Base-by-base conservation (phyloP, 345 rosid genomes). In the Linum usitatissimum region DNA sequence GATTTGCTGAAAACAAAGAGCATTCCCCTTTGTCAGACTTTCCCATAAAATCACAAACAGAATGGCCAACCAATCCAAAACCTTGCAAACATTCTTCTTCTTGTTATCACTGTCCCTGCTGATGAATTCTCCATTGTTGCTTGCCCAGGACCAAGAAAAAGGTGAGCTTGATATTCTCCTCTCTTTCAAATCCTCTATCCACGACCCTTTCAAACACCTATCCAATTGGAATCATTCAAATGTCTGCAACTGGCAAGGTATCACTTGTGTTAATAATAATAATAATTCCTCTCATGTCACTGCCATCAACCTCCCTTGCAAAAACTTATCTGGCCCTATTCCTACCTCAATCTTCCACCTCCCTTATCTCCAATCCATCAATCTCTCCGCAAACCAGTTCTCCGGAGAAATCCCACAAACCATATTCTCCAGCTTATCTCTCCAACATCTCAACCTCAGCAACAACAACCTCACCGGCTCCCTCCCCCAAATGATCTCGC, bases 401-500 rank as follows among this genome's bases (percentile, higher is more conserved):
- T 72, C 77, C 1, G 87, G 90, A 55, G 72, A 75, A 64, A 54
- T 91, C 58, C 91, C 94, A 65, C 34, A 3, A 0, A 74, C 77
- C 18, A 48, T 82, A 9, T 88, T 83, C 30, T 73, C 82, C 58
- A 65, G 31, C 34, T 68, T 59, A 7, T 78, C 88, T 9, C 87
- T 91, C 62, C 78, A 72, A 18, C 69, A 70, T 68, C 88, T 91
- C 64, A 91, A 91, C 69, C 78, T 88, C 31, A 91, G 98, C 72
- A 82, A 82, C 81, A 91, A 88, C 64, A 91, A 91, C 71, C 81
- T 91, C 80, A 83, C 92, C 3, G 86, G 95, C 48, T 71, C 67
- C 0, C 68, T 91, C 55, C 89, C 89, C 10, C 4, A 45, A 4
- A 45, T 45, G 4, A 7, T 4, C 15, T 45, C 13, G 3, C 15